Evolutionary conservation across 2,329 filamentous ascomycete species (phyloP).

Genomic region (Diaporthe vaccinii): DNA sequence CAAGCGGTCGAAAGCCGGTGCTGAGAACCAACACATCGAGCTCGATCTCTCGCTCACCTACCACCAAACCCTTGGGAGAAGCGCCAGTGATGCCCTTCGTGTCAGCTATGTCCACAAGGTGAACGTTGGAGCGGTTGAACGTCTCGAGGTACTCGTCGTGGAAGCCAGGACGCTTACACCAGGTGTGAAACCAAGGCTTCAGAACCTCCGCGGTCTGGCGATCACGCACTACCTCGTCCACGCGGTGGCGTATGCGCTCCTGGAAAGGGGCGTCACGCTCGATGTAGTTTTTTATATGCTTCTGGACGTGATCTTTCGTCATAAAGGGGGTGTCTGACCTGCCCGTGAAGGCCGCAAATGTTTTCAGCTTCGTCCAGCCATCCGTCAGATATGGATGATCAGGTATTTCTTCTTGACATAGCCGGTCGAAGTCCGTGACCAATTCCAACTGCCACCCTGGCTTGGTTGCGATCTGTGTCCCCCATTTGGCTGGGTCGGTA

Average conservation of each 20-base stretch:
- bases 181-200: constrained; percentile 64
- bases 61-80: constrained; percentile 18
- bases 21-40: constrained; percentile 41
- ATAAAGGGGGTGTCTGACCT: constrained; percentile 51
- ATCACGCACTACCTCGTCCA: constrained; percentile 58
- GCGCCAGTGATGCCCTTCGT: constrained; percentile 51
- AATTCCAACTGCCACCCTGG: constrained; percentile 65
- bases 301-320: constrained; percentile 52
- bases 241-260: constrained; percentile 56
- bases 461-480: constrained; percentile 47
- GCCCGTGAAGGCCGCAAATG: constrained; percentile 21
- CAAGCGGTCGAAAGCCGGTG: constrained; percentile 40
- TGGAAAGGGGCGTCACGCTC: constrained; percentile 57
- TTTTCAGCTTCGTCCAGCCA: constrained; percentile 53
- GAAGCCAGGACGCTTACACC: constrained; percentile 67
- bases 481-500: constrained; percentile 59
- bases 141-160: constrained; percentile 61
- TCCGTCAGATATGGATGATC: constrained; percentile 54
- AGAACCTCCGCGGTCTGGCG: constrained; percentile 55
- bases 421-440: constrained; percentile 57
- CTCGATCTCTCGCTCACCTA: constrained; percentile 14
- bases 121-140: constrained; percentile 64
- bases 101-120: constrained; percentile 61
- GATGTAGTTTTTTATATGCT: constrained; percentile 54
- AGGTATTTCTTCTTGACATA: not conserved